These are phyloP conservation scores for Monarda citriodora DNA, from an alignment of 305 asterid species.

Conservation along the genomic window DNA sequence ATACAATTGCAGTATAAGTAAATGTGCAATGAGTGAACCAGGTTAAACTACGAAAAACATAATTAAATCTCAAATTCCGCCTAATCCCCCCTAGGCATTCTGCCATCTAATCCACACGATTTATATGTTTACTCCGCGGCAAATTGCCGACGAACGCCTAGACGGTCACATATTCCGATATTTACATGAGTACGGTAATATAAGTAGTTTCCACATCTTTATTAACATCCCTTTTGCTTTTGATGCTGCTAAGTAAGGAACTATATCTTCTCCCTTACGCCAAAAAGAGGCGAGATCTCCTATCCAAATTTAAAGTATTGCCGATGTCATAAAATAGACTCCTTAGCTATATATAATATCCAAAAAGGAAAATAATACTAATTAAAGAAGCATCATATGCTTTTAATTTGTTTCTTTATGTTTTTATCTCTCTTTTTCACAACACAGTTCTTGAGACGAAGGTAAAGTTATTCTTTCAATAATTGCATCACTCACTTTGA, in stretches of 20 bases:
- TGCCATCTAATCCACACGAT: no score
- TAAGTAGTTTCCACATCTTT: slow-evolving; percentile 21
- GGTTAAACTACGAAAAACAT: no score
- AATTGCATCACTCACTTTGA: not conserved
- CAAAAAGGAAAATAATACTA: not conserved
- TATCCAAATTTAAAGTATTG: slow-evolving; percentile 13
- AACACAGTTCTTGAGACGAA: not conserved
- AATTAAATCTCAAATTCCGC: no score
- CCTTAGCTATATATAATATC: not conserved
- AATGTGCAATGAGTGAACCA: no score
- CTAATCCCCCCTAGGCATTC: no score
- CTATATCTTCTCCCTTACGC: slow-evolving; percentile 17
- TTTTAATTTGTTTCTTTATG: slow-evolving; percentile 19
- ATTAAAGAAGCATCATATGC: slow-evolving; percentile 24
- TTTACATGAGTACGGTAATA: no score
- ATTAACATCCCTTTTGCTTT: slow-evolving; percentile 28
- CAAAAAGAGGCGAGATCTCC: not conserved
- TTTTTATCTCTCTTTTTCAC: slow-evolving; percentile 4
- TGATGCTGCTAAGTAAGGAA: slow-evolving; percentile 32
- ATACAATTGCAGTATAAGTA: no score
- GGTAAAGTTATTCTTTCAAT: slow-evolving; percentile 6
- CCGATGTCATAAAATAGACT: slow-evolving; percentile 14
- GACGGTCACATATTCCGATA: no score
- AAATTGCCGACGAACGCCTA: no score
- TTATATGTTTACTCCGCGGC: no score